phyloP scores from a whole-genome alignment of 1,284 basidiomycete species.

The Tilletia walkeri region DNA sequence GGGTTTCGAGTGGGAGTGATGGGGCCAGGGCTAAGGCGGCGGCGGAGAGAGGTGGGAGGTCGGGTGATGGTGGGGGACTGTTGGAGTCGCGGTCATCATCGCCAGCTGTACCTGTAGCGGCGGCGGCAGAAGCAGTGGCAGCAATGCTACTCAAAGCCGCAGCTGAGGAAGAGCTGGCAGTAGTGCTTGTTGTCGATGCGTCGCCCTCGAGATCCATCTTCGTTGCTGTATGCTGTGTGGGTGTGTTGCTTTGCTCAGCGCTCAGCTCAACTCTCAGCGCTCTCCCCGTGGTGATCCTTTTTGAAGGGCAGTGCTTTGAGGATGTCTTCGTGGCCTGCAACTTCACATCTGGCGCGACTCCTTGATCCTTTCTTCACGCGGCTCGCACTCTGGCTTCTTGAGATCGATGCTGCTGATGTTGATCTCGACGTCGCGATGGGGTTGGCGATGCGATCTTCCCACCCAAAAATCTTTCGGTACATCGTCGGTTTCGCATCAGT shows the following conservation, averaged over 20 bases:
- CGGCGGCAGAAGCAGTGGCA: not conserved
- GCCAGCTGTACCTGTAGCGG: no score
- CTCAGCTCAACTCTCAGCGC: no score
- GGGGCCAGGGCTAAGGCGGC: not conserved
- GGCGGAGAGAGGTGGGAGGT: not conserved
- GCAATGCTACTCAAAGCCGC: not conserved
- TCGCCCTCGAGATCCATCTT: slow-evolving; percentile 3
- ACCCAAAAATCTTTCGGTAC: not conserved
- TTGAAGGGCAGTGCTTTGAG: no score
- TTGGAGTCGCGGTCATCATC: not conserved
- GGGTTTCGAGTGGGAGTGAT: slow-evolving; percentile 20
- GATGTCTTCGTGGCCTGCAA: no score
- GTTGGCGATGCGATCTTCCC: not conserved
- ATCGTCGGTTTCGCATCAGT: not conserved
- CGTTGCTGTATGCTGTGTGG: not conserved
- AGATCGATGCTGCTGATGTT: no score
- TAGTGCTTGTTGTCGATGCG: not conserved
- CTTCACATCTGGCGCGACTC: no score
- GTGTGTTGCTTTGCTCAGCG: no score
- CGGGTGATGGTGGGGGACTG: not conserved
- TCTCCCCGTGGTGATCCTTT: no score
- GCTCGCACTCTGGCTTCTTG: no score
- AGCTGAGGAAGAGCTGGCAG: not conserved
- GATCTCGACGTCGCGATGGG: not conserved
- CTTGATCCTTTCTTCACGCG: no score